Evolutionary conservation across 495 filamentous ascomycete genomes (phyloP), one percentile per base, ranked within the genome.

Genomic region (Xylaria acuta): DNA sequence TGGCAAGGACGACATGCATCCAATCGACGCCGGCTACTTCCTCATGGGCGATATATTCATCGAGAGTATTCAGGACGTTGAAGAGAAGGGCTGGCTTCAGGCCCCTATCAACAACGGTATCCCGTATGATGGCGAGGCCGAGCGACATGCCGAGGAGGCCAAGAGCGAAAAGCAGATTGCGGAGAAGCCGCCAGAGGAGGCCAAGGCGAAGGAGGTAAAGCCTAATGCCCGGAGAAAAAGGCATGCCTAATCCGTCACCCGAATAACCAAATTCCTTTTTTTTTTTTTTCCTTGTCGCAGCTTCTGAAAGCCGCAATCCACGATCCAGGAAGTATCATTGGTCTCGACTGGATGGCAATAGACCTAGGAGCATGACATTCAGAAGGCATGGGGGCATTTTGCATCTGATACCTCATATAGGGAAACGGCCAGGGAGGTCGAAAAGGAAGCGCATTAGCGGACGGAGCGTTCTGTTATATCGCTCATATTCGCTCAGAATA

Each of bases 21-120:
- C 84, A 2, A 85, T 80, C 41, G 82, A 86, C 67, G 69, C 40
- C n/a, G 84, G 84, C 1, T 87, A 87, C 69, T 73, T 75, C 47
- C 81, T 83, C 71, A 85, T 87, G 84, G 85, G 82, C 18, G 75
- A 76, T n/a, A 80, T 82, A 58, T 86, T 84, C 79, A 78, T 78
- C 41, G 73, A 79, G 75, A 82, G 76, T 9, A 81, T 86, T 49
- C 56, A 74, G 69, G 71, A 79, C 32, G 82, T 81, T 12, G 74
- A 80, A 45, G 62, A 69, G 27, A 80, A 79, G 47, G 82, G 81
- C 18, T 83, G 82, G 74, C 64, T 85, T 25, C 70, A 62, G 34
- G 38, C 71, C 3, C 82, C 83, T 5, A 76, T 75, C 30, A 73
- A 76, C 1, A 80, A 81, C 64, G 82, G 79, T 8, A 74, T 80